Conservation (phyloP, 805 yeast genomes). For the Candida golubevii region DNA sequence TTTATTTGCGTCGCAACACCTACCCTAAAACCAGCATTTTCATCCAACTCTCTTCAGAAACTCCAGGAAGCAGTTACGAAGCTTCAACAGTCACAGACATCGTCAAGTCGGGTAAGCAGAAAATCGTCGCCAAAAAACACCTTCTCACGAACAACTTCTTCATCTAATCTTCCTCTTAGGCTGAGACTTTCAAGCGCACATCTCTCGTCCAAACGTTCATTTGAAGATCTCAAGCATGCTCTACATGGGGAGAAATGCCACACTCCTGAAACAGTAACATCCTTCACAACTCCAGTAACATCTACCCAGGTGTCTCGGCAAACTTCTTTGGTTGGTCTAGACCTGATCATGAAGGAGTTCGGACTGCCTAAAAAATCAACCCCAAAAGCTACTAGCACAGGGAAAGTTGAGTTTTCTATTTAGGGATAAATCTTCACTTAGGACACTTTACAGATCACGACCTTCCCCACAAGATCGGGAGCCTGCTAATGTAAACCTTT, state of each 20-base stretch:
- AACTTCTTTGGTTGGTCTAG: conserved; percentile 9
- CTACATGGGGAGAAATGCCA: conserved; percentile 16
- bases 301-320: conserved; percentile 15
- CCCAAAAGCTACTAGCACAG: neutral
- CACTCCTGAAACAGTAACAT: conserved; percentile 17
- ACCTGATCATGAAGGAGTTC: conserved; percentile 1
- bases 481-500: neutral
- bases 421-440: neutral
- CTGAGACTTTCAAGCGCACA: neutral
- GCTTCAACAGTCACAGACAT: conserved; percentile 12
- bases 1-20: conserved; percentile 18
- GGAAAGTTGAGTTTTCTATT: conserved; percentile 6
- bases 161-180: conserved; percentile 1
- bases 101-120: neutral
- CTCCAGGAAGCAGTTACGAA: conserved; percentile 16
- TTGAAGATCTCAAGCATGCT: conserved; percentile 6
- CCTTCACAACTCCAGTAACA: conserved; percentile 15
- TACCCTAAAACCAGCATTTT: conserved; percentile 8
- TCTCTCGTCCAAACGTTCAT: conserved; percentile 7
- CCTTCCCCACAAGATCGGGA: neutral
- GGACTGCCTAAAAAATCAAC: conserved; percentile 1
- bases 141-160: neutral
- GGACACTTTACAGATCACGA: neutral
- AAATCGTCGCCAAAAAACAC: conserved; percentile 1
- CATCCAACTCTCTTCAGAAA: conserved; percentile 11